These are phyloP conservation scores for Thuja plicata DNA, from an alignment of 83 land plant species.

Conservation along the genomic window DNA sequence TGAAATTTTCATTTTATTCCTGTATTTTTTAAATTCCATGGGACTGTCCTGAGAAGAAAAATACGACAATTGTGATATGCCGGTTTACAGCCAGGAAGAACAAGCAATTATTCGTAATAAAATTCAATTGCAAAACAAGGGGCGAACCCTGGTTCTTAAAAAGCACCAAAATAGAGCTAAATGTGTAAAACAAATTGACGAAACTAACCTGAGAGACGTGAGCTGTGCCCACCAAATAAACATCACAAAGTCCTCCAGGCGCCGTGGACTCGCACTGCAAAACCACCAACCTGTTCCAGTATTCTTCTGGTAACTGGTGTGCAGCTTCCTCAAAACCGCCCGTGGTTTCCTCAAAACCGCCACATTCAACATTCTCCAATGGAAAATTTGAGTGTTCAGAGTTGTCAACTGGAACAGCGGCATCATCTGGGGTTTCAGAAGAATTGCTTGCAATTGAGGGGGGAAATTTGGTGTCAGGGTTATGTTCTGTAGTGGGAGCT, in stretches of 20 bases:
- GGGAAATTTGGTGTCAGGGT: not conserved
- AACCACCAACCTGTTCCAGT: slow-evolving; percentile 41
- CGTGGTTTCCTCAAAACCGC: not conserved
- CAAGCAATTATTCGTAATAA: no score
- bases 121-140: no score
- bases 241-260: slow-evolving; percentile 63
- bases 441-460: not conserved
- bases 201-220: slow-evolving; percentile 69
- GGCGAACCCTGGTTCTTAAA: no score
- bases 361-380: slow-evolving; percentile 12
- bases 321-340: not conserved
- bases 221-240: slow-evolving; percentile 74
- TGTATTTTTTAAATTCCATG: no score
- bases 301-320: slow-evolving; percentile 46
- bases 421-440: not conserved
- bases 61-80: no score
- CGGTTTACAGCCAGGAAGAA: no score
- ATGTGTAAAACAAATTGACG: not conserved
- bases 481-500: not conserved
- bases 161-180: not conserved
- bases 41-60: no score
- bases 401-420: not conserved
- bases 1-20: no score
- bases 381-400: not conserved
- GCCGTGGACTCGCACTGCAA: slow-evolving; percentile 67